Evolutionary conservation across 495 filamentous ascomycete species (phyloP), one percentile per base, ranked within the genome.

Genomic region (Neurospora tetrasperma): DNA sequence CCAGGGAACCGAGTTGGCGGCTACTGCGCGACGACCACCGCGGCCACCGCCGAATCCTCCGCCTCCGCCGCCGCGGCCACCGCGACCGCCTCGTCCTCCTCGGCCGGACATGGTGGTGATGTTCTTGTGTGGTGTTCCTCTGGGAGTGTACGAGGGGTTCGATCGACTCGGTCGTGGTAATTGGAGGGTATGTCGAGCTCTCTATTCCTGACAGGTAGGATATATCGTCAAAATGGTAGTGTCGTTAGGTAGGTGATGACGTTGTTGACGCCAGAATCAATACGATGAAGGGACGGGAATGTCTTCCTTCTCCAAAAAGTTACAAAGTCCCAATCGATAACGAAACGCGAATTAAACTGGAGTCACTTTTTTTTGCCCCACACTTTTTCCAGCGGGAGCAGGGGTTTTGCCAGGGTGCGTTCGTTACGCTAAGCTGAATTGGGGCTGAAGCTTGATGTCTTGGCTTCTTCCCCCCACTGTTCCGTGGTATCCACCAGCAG

Each of bases 31-130:
- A 1, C 78, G 76, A 3, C 78, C 79, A 8, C 78, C 78, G 39
- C 80, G 78, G 10, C 83, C 81, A 5, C 79, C 75, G 7, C 80
- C 79, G 12, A 80, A 73, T 10, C 81, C 81, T 10, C 82, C 75
- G 20, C 82, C 78, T 38, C n/a, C n/a, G n/a, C 83, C 81, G 18
- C 79, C 81, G 20, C 79, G 77, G 40, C 76, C 76, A 20, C 79
- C 75, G 23, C 77, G 75, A 41, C 81, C 82, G 43, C 80, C 76
- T 11, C 80, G 76, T 66, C 79, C 78, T 42, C 81, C 81, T 69
- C 82, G 69, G 71, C 80, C 79, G 39, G 79, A 80, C 80, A 80
- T 80, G 14, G 16, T 54, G 23, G 23, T 9, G 44, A 5, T 38
- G 10, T 40, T 23, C 12, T 38, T 2, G 35, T 44, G 39, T 59